Base-by-base conservation (phyloP, 208 protist genomes). In the Acanthamoeba lenticulata region DNA sequence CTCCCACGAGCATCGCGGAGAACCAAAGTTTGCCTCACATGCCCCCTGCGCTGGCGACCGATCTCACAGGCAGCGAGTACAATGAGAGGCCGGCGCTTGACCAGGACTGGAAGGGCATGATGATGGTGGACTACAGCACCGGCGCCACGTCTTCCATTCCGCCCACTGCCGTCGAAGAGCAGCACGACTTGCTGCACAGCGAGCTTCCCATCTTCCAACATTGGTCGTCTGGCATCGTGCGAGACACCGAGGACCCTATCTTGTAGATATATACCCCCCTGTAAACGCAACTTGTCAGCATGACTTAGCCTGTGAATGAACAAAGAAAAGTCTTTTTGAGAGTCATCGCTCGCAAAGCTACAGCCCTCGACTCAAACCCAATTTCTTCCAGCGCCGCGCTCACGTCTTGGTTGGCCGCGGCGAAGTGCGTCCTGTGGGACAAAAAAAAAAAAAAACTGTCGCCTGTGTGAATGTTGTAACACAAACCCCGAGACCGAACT, bases 81-180 rank as follows among this genome's bases (percentile, higher is more conserved):
- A 11, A 4, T 21, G 69, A 79, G 69, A 40, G 34, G 69, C 32
- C 69, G 0, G 4, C 44, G 69, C 69, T 79, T 0, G 69, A 79
- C 69, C 27, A 45, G 69, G 69, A 79, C 69, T 79, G 69, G 69
- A 79, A 79, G 36, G 36, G 27, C 69, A 19, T 79, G 9, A 79
- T 79, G 69, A n/a, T 79, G 69, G 69, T 79, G 36, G 69, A 79
- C 69, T 79, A 79, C 69, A 36, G 40, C 0, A 79, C 69, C 11
- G 69, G 69, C 38, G 69, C 69, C 4, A 47, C 69, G 19, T 79
- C 69, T 19, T 40, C 32, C 36, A 36, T 79, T 29, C 69, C 69
- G 17, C 32, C 69, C 15, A 79, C 69, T 0, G 15, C 36, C 65
- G 2, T 47, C 36, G 38, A 45, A 29, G 69, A 79, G 69, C 69